phyloP scores from a whole-genome alignment of 495 filamentous ascomycete genomes.

The Hyaloscypha finlandica region DNA sequence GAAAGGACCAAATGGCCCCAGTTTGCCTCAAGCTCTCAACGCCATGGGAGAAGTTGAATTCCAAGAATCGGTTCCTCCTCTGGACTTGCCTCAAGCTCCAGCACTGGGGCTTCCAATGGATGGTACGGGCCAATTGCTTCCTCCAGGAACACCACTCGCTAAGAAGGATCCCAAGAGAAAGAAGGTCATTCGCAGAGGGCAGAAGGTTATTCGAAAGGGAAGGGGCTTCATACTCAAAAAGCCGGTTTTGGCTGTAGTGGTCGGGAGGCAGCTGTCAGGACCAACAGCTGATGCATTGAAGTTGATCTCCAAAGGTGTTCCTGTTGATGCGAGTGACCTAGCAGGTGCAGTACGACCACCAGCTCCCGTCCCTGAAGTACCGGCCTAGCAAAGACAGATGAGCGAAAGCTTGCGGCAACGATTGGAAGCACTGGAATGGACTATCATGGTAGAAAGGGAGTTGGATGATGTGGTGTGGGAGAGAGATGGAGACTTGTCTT shows the following conservation, averaged over 20 bases:
- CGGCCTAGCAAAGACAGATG: constrained; percentile 22
- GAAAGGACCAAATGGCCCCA: background rate
- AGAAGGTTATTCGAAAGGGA: constrained; percentile 16
- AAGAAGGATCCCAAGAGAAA: background rate
- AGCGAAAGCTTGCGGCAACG: constrained; percentile 16
- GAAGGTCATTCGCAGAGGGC: background rate
- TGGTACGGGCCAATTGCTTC: constrained; percentile 1
- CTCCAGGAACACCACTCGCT: constrained; percentile 3
- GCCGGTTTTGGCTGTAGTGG: constrained; percentile 22
- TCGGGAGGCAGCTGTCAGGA: constrained; percentile 29
- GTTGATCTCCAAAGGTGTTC: constrained; percentile 14
- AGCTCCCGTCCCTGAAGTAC: constrained; percentile 9
- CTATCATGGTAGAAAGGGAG: constrained; percentile 17
- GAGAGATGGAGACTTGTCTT: constrained; percentile 2
- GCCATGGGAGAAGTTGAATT: background rate
- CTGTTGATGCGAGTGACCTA: constrained; percentile 5
- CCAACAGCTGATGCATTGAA: constrained; percentile 22
- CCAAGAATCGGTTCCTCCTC: background rate
- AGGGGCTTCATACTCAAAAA: constrained; percentile 15
- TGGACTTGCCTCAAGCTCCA: background rate
- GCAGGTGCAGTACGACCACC: background rate
- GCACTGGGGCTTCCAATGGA: constrained; percentile 1
- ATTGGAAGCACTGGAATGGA: constrained; percentile 19
- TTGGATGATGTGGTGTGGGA: constrained; percentile 16
- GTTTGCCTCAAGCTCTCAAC: background rate